Evolutionary conservation across 257 asterid species (phyloP).

Genomic region (Fraxinus americana): DNA sequence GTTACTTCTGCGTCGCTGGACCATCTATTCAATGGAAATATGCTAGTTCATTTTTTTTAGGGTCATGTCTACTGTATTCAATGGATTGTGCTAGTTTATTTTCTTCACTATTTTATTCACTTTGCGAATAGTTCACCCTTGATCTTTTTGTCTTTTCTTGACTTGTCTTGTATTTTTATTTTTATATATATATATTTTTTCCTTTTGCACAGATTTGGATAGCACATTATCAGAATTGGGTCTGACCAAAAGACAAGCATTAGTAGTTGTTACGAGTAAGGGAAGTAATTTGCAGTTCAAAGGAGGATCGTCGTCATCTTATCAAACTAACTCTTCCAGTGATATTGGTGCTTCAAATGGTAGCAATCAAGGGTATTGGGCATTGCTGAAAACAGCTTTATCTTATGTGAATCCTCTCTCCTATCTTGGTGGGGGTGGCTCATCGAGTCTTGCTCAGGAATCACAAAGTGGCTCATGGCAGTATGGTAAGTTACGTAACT

Average conservation of each 20-base stretch:
- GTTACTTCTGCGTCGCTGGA: background rate
- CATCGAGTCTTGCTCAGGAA: conserved; percentile 48
- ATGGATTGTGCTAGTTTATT: conserved; percentile 9
- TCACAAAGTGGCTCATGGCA: conserved; percentile 56
- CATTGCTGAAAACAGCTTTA: conserved; percentile 53
- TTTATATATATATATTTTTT: background rate
- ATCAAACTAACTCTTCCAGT: conserved; percentile 38
- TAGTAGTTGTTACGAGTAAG: conserved; percentile 57
- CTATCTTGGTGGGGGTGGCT: conserved; percentile 51
- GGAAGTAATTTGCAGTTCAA: conserved; percentile 29
- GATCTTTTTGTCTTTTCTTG: conserved; percentile 6
- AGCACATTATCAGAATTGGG: conserved; percentile 70
- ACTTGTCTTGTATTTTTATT: background rate
- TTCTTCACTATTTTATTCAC: conserved; percentile 1
- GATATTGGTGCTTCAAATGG: conserved; percentile 46
- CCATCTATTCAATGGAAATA: background rate
- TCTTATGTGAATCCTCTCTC: conserved; percentile 82
- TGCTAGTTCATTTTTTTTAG: background rate
- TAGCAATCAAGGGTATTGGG: conserved; percentile 73
- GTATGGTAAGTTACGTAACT: conserved; percentile 45
- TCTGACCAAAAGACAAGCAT: conserved; percentile 75
- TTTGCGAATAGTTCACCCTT: conserved; percentile 15
- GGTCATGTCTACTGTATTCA: background rate
- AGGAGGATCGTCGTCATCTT: conserved; percentile 36
- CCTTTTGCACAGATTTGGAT: conserved; percentile 55